Evolutionary conservation across 2,329 filamentous ascomycete genomes (phyloP), one percentile per base, ranked within the genome.

Genomic region (Diplocarpon rosae): DNA sequence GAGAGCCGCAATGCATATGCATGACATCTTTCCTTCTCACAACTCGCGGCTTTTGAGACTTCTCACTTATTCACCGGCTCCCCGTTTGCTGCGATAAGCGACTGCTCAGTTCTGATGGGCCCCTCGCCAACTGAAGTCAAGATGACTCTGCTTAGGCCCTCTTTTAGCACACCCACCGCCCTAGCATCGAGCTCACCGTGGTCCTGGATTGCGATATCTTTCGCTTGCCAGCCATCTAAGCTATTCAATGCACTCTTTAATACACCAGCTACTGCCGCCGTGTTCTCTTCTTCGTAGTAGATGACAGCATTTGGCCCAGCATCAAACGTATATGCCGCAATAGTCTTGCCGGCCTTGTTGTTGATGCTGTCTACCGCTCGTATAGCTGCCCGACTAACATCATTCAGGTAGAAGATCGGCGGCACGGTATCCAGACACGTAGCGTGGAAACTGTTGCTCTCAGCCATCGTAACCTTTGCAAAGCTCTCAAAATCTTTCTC

Each of bases 391-490:
- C 84, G 73, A 15, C 83, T 90, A 13, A 90, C 81, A 62, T 98
- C 92, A 67, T 95, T 98, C 73, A 98, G 81, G 72, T 98, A 98
- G 67, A 95, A 95, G 62, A 98, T 98, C 14, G 93, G 92, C 36
- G 93, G 92, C 67, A 87, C 88, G 1, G 92, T 96, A 63, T 98
- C 92, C 56, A 93, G 71, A 64, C 92, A 96, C 46, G 83, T 87
- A 31, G 92, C 86, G 65, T 98, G 92, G 78, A 98, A 98, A 48
- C 80, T 86, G 69, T 98, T 98, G 62, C 85, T 93, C 63, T 98
- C 92, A 64, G 81, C 83, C 89, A 95, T 98, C 13, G 92, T 95
- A 50, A 95, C 75, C 62, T 85, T 80, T 17, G 83, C 92, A 61
- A 98, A 98, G 15, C 75, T 70, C 57, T 80, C 76, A 67, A 98